These are phyloP conservation scores for Graphilbum ipis-grandicollis DNA, from an alignment of 2,329 filamentous ascomycete species.

Conservation along the genomic window DNA sequence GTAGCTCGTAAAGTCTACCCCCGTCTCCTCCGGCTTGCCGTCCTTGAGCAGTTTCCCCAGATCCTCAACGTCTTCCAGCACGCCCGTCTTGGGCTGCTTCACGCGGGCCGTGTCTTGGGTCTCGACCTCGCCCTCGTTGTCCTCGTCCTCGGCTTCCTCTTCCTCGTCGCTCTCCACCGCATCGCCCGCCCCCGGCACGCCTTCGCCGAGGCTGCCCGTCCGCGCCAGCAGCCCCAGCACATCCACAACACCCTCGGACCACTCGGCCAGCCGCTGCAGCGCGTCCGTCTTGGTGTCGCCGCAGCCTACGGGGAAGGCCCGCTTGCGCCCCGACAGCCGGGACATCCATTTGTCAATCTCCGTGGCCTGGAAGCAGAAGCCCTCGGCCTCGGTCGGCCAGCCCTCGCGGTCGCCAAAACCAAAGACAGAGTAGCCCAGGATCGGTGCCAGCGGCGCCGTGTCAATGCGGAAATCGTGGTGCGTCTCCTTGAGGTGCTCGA, in stretches of 20 bases:
- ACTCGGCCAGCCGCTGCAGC: conserved; percentile 51
- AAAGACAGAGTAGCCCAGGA: conserved; percentile 85
- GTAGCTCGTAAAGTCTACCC: conserved; percentile 75
- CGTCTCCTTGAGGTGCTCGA: conserved; percentile 77
- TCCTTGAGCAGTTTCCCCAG: conserved; percentile 48
- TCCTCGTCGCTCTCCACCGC: conserved; percentile 74
- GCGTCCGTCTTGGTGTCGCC: conserved; percentile 64
- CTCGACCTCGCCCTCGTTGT: conserved; percentile 57
- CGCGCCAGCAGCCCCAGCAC: conserved; percentile 46
- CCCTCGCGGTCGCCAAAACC: conserved; percentile 82
- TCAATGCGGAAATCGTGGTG: conserved; percentile 96
- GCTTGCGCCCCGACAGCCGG: conserved; percentile 71
- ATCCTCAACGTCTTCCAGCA: conserved; percentile 70
- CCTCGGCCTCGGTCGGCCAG: conserved; percentile 80
- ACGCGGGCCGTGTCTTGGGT: conserved; percentile 11
- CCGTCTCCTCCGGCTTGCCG: conserved; percentile 5
- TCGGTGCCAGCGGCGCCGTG: conserved; percentile 56
- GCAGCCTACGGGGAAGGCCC: conserved; percentile 78
- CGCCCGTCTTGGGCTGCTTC: conserved; percentile 24
- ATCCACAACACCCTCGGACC: conserved; percentile 57
- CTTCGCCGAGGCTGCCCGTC: conserved; percentile 43
- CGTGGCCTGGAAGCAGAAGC: conserved; percentile 84
- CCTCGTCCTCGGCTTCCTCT: conserved; percentile 42
- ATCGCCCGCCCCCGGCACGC: conserved; percentile 64
- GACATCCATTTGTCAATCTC: conserved; percentile 94